phyloP scores from a whole-genome alignment of 202 grass and related monocot species.

The Brachypodium distachyon region DNA sequence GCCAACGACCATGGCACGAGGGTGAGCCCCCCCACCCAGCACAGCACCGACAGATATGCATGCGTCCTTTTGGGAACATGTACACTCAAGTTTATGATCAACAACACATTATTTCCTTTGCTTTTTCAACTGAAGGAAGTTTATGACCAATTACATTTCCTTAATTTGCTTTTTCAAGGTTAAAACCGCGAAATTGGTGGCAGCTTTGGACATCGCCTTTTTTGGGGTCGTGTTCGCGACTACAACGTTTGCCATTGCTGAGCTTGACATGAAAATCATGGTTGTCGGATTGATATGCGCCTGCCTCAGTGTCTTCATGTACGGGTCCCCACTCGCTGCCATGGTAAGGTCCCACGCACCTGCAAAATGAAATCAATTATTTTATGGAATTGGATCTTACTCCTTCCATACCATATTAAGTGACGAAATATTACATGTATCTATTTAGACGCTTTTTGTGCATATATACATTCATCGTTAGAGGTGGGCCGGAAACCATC shows the following conservation, averaged over 20 bases:
- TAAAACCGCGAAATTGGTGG: constrained; percentile 27
- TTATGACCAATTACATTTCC: not conserved
- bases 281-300: constrained; percentile 40
- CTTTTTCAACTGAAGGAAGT: too few relatives aligned
- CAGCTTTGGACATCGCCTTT: constrained; percentile 29
- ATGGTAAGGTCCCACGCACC: constrained; percentile 23
- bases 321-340: constrained; percentile 42
- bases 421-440: too few relatives aligned
- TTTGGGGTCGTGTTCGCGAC: constrained; percentile 36
- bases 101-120: too few relatives aligned
- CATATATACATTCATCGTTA: too few relatives aligned
- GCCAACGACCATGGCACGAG: constrained; percentile 27
- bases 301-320: constrained; percentile 56
- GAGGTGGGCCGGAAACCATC: too few relatives aligned
- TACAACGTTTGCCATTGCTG: constrained; percentile 24
- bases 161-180: constrained; percentile 6
- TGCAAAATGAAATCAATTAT: not conserved
- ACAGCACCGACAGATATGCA: not conserved
- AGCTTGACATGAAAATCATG: constrained; percentile 27
- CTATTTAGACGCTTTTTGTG: too few relatives aligned
- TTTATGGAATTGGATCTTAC: too few relatives aligned
- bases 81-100: too few relatives aligned
- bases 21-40: too few relatives aligned
- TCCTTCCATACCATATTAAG: too few relatives aligned
- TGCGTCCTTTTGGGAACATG: too few relatives aligned